Percentiles rank a stretch among this genome's conserved stretches.
phyloP scores from a whole-genome alignment of 2,329 filamentous ascomycete species.

The Apiospora rasikravindrae region DNA sequence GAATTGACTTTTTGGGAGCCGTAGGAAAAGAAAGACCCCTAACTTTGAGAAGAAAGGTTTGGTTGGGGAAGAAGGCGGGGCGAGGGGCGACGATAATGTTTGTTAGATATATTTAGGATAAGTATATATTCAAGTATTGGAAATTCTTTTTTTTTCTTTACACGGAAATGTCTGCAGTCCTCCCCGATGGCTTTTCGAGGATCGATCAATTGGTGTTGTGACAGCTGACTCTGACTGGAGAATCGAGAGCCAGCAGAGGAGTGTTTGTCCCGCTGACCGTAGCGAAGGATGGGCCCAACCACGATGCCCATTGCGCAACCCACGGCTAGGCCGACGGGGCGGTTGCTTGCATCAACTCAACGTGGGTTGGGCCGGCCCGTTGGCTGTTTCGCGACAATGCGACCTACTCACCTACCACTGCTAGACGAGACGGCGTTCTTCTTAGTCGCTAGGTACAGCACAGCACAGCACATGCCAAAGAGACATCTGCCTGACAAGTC shows the following conservation, averaged over 20 bases:
- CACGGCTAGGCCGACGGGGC: constrained; percentile 10
- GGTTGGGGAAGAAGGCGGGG: neutral
- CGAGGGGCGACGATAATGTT: neutral
- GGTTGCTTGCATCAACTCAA: constrained; percentile 13
- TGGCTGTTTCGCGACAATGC: constrained; percentile 7
- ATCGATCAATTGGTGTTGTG: constrained; percentile 2
- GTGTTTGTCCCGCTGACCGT: constrained; percentile 9
- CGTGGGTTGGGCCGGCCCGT: constrained; percentile 1
- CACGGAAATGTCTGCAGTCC: neutral
- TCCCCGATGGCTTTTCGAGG: constrained; percentile 1
- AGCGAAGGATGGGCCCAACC: constrained; percentile 9
- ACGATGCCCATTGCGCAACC: constrained; percentile 13
- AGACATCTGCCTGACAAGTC: neutral
- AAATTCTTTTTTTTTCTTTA: neutral
- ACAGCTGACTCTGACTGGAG: neutral
- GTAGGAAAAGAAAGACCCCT: neutral
- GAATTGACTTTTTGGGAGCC: neutral
- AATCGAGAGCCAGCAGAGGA: neutral
- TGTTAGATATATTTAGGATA: too few species aligned
- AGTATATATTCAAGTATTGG: neutral
- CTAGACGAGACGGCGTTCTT: neutral
- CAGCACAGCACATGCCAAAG: neutral
- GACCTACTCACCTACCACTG: neutral
- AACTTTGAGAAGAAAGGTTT: neutral
- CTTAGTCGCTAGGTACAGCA: neutral